These are phyloP conservation scores for Russula olivacea DNA, from an alignment of 768 basidiomycete genomes.

Conservation along the genomic window DNA sequence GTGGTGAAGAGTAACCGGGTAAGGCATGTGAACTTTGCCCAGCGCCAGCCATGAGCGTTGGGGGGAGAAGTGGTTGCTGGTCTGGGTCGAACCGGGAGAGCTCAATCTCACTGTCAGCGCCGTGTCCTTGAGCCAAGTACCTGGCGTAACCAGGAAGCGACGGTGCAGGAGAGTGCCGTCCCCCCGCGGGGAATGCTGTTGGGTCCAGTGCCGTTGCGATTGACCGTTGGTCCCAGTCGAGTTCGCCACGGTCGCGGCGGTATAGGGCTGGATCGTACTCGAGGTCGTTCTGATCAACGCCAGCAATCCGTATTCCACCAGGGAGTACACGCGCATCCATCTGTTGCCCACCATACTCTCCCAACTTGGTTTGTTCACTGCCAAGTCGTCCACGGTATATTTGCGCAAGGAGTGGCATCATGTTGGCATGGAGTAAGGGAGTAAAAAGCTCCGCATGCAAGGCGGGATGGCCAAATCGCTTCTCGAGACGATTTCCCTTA, in stretches of 20 bases:
- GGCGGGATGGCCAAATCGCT: conserved; percentile 93
- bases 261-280: conserved; percentile 80
- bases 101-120: conserved; percentile 42
- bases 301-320: conserved; percentile 79
- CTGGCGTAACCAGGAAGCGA: conserved; percentile 44
- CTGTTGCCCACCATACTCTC: conserved; percentile 73
- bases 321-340: conserved; percentile 69
- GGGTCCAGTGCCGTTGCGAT: conserved; percentile 47
- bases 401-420: conserved; percentile 71
- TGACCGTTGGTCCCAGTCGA: conserved; percentile 83
- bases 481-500: conserved; percentile 68
- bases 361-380: conserved; percentile 55
- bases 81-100: conserved; percentile 52
- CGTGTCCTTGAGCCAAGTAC: conserved; percentile 40
- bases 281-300: conserved; percentile 69
- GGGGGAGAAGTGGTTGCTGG: conserved; percentile 54
- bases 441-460: conserved; percentile 82
- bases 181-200: conserved; percentile 35
- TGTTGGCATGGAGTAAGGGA: conserved; percentile 79
- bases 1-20: conserved; percentile 25
- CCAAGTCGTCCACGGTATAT: conserved; percentile 73
- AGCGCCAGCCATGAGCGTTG: not conserved
- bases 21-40: conserved; percentile 9
- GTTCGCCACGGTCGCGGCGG: conserved; percentile 73
- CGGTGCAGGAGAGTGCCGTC: conserved; percentile 38